A percentile compares a stretch with the other conserved stretches of the same genome.
phyloP scores from a whole-genome alignment of 1,284 basidiomycete genomes.

The Thecaphora frezii region DNA sequence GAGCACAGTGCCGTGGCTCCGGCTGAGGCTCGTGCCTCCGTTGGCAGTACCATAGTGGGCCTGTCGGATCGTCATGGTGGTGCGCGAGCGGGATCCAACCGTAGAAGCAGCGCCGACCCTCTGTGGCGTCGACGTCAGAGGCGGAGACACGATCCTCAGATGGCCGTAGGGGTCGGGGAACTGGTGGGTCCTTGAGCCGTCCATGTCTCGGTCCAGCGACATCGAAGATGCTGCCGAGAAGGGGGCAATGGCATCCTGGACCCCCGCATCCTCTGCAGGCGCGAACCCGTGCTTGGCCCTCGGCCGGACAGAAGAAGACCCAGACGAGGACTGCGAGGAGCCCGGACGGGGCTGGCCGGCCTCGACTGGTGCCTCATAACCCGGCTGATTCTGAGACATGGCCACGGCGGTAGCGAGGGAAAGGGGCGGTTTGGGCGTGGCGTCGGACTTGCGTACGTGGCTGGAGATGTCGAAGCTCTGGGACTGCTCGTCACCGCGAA shows the following conservation, averaged over 20 bases:
- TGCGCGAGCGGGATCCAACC: constrained; percentile 25
- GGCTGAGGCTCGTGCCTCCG: background rate
- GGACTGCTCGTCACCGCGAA: constrained; percentile 6
- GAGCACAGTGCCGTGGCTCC: background rate
- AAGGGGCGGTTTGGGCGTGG: constrained; percentile 4
- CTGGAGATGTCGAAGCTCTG: constrained; percentile 15
- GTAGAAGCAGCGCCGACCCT: constrained; percentile 26
- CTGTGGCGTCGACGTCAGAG: constrained; percentile 35
- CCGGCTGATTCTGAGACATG: constrained; percentile 6
- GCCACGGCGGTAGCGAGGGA: constrained; percentile 22
- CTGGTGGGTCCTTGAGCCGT: constrained; percentile 8
- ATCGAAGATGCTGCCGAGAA: constrained; percentile 21
- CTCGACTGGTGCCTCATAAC: background rate
- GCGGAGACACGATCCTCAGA: constrained; percentile 22
- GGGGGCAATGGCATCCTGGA: background rate
- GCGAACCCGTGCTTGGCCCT: background rate
- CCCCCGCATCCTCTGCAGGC: background rate
- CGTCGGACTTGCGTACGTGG: constrained; percentile 8
- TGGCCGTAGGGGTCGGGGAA: constrained; percentile 28
- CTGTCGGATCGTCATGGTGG: constrained; percentile 26
- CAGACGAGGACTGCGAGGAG: background rate
- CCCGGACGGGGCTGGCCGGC: background rate
- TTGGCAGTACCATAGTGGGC: constrained; percentile 9
- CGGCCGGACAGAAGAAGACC: background rate
- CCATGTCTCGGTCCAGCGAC: constrained; percentile 17